Base-by-base conservation (phyloP, 495 filamentous ascomycete genomes). In the Podospora pseudocomata region DNA sequence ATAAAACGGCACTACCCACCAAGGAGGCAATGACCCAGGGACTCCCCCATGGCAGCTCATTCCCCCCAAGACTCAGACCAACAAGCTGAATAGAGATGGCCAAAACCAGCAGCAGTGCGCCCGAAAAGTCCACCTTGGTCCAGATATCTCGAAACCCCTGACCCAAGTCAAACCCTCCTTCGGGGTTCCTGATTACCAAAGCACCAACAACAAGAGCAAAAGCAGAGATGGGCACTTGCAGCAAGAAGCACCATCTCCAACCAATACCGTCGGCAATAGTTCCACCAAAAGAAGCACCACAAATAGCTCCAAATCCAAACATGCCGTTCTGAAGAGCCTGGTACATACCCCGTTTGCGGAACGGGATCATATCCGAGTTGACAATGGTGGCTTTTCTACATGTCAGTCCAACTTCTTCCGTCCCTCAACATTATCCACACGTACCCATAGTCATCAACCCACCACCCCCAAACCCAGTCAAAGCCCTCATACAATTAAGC, bases 321-420 rank as follows among this genome's bases (percentile, higher is more conserved):
- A 88, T 80, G 15, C 80, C 86, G 60, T 90, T 90, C 69, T 89
- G 87, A 26, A 86, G 71, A 0, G 86, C 87, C 65, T 90, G 87
- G 68, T 89, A 89, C 85, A 89, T 89, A 0, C 87, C 87, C 13
- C 87, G 79, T 28, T 81, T 82, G n/a, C 82, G 78, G 70, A 89
- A 87, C 0, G 87, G 87, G 53, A 90, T 88, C 71, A 90, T 83
- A 71, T 89, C 87, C 2, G 86, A 88, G 69, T 89, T 89, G 64
- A 90, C 82, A 62, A 89, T 88, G 0, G 88, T 89, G 0, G 87
- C 86, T 86, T 64, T 67, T 5, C 9, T 32, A 30, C 9, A 4
- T 5, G 68, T 68, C 65, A 75, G 66, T 62, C 18, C 18, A 7
- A 15, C 7, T 15, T 23, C 23, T 23, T 23, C 23, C 23, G 23